A percentile compares a stretch with the other conserved stretches of the same genome.
These are phyloP conservation scores for Candida sojae DNA, from an alignment of 1,139 yeast genomes.

Conservation along the genomic window DNA sequence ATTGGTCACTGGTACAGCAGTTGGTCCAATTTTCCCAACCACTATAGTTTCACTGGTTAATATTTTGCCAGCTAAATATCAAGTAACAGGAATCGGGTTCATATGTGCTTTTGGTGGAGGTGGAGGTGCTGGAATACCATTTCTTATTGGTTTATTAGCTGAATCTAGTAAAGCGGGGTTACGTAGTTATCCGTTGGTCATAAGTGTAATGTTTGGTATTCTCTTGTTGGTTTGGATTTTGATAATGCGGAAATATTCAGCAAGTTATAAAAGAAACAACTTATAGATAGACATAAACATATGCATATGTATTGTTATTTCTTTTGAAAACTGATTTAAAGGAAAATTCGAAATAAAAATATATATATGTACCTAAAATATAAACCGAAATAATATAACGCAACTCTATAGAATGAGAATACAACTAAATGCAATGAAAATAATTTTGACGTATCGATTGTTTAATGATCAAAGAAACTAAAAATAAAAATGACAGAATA, in stretches of 20 bases:
- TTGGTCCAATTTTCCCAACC: constrained; percentile 84
- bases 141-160: constrained; percentile 55
- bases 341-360: no score
- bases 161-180: constrained; percentile 36
- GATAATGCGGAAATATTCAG: constrained; percentile 20
- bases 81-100: constrained; percentile 72
- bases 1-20: constrained; percentile 61
- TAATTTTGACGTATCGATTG: no score
- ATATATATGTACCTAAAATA: background rate
- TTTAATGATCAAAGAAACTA: background rate
- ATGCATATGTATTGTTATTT: background rate
- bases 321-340: no score
- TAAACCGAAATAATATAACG: background rate
- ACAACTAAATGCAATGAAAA: background rate
- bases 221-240: constrained; percentile 31
- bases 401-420: background rate
- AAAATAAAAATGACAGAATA: background rate
- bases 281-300: constrained; percentile 12
- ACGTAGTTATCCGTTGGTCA: constrained; percentile 33
- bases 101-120: constrained; percentile 75
- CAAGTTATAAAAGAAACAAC: constrained; percentile 18
- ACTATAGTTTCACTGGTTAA: constrained; percentile 66
- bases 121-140: constrained; percentile 76
- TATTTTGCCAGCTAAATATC: constrained; percentile 59
- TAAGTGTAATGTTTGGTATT: constrained; percentile 26